phyloP scores from a whole-genome alignment of 2,329 filamentous ascomycete genomes.

The Cladophialophora psammophila region DNA sequence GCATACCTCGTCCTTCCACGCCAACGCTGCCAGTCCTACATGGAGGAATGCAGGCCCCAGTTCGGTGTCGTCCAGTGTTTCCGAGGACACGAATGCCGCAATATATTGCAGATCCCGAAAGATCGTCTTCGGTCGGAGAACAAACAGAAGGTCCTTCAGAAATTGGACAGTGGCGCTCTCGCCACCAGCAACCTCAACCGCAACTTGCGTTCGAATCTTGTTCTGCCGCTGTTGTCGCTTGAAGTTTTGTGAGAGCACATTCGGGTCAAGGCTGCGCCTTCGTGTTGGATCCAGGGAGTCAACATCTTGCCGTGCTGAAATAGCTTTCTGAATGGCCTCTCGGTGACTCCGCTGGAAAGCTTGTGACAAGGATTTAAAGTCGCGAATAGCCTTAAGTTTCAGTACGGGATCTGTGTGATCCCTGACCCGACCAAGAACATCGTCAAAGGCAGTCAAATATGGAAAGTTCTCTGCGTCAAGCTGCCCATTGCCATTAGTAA shows the following conservation, averaged over 20 bases:
- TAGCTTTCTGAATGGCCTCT: neutral
- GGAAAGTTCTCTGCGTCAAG: conserved; percentile 17
- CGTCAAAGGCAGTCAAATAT: conserved; percentile 32
- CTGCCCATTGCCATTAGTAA: neutral
- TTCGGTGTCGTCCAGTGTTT: conserved; percentile 65
- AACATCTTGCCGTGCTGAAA: neutral
- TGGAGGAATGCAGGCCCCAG: conserved; percentile 86
- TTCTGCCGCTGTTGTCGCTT: conserved; percentile 9
- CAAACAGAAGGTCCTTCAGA: conserved; percentile 71
- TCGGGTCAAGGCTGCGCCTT: conserved; percentile 36
- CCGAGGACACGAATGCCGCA: conserved; percentile 65
- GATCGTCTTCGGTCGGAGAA: conserved; percentile 77
- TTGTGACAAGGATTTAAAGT: conserved; percentile 81
- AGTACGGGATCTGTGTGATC: conserved; percentile 86
- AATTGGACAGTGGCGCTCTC: conserved; percentile 59
- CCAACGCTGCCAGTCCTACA: conserved; percentile 84
- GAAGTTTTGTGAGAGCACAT: conserved; percentile 22
- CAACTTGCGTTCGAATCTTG: conserved; percentile 35
- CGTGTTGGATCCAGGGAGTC: conserved; percentile 18
- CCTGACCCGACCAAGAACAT: conserved; percentile 83
- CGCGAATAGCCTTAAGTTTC: conserved; percentile 83
- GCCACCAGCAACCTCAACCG: neutral
- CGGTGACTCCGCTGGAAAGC: conserved; percentile 50
- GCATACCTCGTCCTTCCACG: conserved; percentile 86
- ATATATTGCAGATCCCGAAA: conserved; percentile 82